A percentile compares a stretch with the other conserved stretches of the same genome.
phyloP scores from a whole-genome alignment of 352 stramenopile species.

The Globisporangium echinulatum region DNA sequence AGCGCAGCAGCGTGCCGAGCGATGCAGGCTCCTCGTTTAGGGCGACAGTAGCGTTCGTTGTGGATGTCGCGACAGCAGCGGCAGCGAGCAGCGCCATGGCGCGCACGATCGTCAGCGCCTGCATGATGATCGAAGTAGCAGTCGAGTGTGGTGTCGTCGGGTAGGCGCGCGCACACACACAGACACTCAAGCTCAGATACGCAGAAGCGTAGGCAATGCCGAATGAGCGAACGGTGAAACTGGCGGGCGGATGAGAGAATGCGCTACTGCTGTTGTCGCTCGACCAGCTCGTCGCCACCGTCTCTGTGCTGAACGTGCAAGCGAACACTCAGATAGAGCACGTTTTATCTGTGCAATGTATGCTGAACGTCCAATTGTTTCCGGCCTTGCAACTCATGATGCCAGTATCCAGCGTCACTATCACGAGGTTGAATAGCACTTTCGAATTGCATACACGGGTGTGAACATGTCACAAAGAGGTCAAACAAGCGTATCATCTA shows the following conservation, averaged over 20 bases:
- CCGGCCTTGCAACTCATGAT: background rate
- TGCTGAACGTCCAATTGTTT: conserved; percentile 5
- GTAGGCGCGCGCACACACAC: background rate
- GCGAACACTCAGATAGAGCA: background rate
- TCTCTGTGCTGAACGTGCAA: background rate
- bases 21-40: conserved; percentile 10
- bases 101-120: conserved; percentile 4
- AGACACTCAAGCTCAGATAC: background rate
- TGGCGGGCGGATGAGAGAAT: background rate
- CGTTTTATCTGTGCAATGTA: conserved; percentile 2
- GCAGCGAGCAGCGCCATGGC: conserved; percentile 6
- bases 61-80: conserved; percentile 6
- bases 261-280: background rate
- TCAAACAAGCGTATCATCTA: too few species aligned
- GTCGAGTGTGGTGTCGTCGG: background rate
- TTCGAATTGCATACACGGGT: too few species aligned
- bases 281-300: background rate
- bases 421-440: background rate
- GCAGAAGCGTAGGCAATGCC: background rate
- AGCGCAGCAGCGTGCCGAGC: conserved; percentile 57
- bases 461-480: too few species aligned
- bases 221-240: background rate
- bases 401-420: background rate
- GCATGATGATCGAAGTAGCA: background rate
- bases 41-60: background rate